Evolutionary conservation across 2,329 filamentous ascomycete species (phyloP).

Genomic region (Arthrobotrys pseudoclavata): DNA sequence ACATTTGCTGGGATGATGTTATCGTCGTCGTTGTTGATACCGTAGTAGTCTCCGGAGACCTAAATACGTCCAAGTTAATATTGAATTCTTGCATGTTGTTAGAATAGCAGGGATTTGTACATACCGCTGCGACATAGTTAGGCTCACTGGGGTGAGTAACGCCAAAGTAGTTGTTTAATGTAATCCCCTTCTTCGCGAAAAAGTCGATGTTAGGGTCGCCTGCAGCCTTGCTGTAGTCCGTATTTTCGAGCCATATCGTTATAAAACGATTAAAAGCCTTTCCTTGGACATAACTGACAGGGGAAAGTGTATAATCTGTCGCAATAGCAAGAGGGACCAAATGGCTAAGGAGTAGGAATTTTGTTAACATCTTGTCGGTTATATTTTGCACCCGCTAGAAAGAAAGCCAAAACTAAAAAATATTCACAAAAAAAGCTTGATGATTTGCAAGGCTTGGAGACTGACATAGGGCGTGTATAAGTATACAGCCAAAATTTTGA

Average conservation of each 20-base stretch:
- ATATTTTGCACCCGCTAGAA: not conserved
- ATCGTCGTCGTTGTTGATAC: constrained; percentile 78
- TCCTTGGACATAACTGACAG: constrained; percentile 76
- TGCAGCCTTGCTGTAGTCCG: constrained; percentile 75
- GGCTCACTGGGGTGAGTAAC: constrained; percentile 81
- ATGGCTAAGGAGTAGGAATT: constrained; percentile 19
- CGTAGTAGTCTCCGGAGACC: constrained; percentile 78
- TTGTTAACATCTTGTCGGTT: constrained; percentile 46
- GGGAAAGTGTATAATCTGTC: constrained; percentile 63
- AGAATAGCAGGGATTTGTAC: not conserved
- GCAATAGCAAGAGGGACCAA: constrained; percentile 23
- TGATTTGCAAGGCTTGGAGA: constrained; percentile 16
- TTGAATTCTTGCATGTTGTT: too few relatives aligned
- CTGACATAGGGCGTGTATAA: constrained; percentile 57
- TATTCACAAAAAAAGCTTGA: constrained; percentile 55
- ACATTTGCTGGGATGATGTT: constrained; percentile 73
- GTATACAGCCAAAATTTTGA: constrained; percentile 60
- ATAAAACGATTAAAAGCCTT: constrained; percentile 80
- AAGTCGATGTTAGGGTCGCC: constrained; percentile 74
- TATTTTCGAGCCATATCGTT: constrained; percentile 84
- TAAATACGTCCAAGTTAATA: not conserved
- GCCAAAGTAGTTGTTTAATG: constrained; percentile 73
- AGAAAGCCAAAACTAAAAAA: constrained; percentile 22
- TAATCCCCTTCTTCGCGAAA: constrained; percentile 75
- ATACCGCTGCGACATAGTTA: constrained; percentile 78